Conservation (phyloP, 306 rosid species). For the Vigna angularis region DNA sequence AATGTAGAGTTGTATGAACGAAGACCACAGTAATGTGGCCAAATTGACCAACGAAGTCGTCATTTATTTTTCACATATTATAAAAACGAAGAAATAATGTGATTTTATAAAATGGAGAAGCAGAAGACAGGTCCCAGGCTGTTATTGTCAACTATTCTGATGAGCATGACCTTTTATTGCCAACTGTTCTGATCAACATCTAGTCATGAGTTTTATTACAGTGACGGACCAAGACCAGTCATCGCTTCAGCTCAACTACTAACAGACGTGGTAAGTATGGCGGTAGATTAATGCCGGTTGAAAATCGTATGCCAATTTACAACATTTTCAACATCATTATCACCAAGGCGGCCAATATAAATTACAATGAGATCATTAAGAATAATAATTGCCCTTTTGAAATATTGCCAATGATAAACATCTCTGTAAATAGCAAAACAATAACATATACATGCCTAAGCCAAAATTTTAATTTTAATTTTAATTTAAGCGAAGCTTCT, state of each 20-base stretch:
- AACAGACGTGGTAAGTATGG: neutral
- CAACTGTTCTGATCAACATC: slow-evolving; percentile 46
- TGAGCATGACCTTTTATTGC: neutral
- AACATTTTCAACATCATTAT: slow-evolving; percentile 43
- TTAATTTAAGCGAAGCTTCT: slow-evolving; percentile 38
- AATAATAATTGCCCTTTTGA: slow-evolving; percentile 28
- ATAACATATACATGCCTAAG: slow-evolving; percentile 42
- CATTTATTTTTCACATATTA: neutral
- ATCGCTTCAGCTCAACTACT: slow-evolving; percentile 55
- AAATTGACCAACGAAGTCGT: neutral
- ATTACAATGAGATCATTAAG: slow-evolving; percentile 18
- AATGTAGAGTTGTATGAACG: neutral
- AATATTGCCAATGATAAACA: slow-evolving; percentile 27
- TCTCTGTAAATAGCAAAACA: slow-evolving; percentile 30
- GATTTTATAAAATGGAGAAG: neutral
- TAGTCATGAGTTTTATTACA: slow-evolving; percentile 18
- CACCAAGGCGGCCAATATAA: slow-evolving; percentile 27
- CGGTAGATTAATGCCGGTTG: slow-evolving; percentile 36
- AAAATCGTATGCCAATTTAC: slow-evolving; percentile 24
- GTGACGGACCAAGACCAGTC: slow-evolving; percentile 28
- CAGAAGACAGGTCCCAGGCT: neutral
- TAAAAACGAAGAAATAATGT: neutral
- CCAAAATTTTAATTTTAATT: slow-evolving; percentile 56
- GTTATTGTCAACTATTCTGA: too few species aligned
- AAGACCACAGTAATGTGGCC: slow-evolving; percentile 29